Percentiles rank a stretch among this genome's conserved stretches.
Evolutionary conservation across 257 asterid species (phyloP).

Genomic region (Solanum tarapatanum): DNA sequence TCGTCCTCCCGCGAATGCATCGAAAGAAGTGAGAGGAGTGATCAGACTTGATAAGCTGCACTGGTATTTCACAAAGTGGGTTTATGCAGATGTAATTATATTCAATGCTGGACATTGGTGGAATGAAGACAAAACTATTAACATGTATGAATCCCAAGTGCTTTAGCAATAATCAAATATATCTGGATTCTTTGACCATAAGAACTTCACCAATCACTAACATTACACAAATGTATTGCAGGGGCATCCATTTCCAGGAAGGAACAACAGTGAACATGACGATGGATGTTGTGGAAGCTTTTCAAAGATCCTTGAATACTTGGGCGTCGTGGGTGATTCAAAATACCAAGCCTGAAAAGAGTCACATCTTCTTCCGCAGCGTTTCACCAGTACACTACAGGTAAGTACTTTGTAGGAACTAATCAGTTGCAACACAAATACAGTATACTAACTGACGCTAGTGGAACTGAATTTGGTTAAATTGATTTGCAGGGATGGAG

Average conservation of each 20-base stretch:
- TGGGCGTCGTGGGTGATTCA: constrained; percentile 37
- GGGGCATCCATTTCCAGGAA: constrained; percentile 84
- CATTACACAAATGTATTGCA: constrained; percentile 4
- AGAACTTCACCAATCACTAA: background rate
- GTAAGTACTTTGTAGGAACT: constrained; percentile 8
- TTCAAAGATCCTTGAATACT: constrained; percentile 48
- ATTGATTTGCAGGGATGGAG: constrained; percentile 24
- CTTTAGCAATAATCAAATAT: background rate
- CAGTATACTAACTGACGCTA: background rate
- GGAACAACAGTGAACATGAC: constrained; percentile 52
- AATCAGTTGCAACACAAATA: background rate
- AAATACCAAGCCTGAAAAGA: constrained; percentile 28
- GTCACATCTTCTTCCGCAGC: constrained; percentile 55
- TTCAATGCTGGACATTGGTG: constrained; percentile 97
- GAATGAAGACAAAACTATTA: constrained; percentile 66
- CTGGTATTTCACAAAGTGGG: constrained; percentile 60
- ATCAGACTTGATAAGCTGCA: constrained; percentile 67
- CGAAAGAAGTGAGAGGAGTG: constrained; percentile 48
- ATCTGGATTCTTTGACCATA: background rate
- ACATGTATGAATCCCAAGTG: constrained; percentile 28
- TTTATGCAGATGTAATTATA: constrained; percentile 53
- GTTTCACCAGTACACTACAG: constrained; percentile 85
- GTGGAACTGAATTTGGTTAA: background rate
- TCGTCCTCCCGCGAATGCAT: constrained; percentile 43
- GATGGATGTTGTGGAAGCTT: constrained; percentile 72